A percentile compares a stretch with the other conserved stretches of the same genome.
These are phyloP conservation scores for Achaetomiella virescens DNA, from an alignment of 495 filamentous ascomycete genomes.

Conservation along the genomic window DNA sequence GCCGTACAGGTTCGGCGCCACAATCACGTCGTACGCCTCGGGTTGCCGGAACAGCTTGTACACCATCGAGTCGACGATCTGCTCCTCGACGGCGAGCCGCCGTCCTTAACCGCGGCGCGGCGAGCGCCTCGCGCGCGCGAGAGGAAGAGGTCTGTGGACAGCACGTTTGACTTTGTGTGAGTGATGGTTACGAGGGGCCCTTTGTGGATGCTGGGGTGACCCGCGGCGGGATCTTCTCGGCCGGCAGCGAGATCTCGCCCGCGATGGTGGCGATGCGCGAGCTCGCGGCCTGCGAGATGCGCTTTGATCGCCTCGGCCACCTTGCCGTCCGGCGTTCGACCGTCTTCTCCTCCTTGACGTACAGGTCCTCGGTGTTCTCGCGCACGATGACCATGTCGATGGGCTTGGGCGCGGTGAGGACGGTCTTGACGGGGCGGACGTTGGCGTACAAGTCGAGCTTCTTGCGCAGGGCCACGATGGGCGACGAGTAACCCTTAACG, in stretches of 20 bases:
- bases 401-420: constrained; percentile 51
- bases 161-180: constrained; percentile 97
- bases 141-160: constrained; percentile 91
- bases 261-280: constrained; percentile 84
- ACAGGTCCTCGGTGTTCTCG: constrained; percentile 97
- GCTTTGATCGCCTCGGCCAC: constrained; percentile 96
- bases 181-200: constrained; percentile 87
- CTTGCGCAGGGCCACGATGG: constrained; percentile 96
- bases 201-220: constrained; percentile 50
- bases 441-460: constrained; percentile 94
- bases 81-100: constrained; percentile 79
- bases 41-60: constrained; percentile 99
- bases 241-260: constrained; percentile 83
- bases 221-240: constrained; percentile 61
- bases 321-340: constrained; percentile 67
- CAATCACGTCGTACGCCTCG: constrained; percentile 90
- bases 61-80: constrained; percentile 98
- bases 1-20: constrained; percentile 96
- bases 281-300: constrained; percentile 80
- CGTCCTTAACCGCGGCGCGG: constrained; percentile 50
- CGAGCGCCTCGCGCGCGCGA: constrained; percentile 66
- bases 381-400: constrained; percentile 98
- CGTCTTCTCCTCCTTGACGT: constrained; percentile 95
- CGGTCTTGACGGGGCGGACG: constrained; percentile 90
- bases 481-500: constrained; percentile 91